Evolutionary conservation across 2,329 filamentous ascomycete genomes (phyloP).

Genomic region (Fusarium liriodendri): DNA sequence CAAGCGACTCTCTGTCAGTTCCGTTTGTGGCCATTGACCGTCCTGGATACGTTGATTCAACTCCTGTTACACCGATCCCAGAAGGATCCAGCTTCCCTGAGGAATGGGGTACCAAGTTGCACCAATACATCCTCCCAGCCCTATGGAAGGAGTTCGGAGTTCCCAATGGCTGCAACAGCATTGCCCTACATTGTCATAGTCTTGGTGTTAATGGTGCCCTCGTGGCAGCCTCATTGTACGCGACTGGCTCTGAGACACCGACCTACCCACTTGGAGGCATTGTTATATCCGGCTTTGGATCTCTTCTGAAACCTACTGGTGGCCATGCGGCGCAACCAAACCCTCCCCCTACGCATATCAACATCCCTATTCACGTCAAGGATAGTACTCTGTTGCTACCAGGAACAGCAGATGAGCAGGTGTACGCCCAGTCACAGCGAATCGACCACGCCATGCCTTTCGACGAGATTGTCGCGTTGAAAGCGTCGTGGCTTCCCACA

Average conservation of each 20-base stretch:
- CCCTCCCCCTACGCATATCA: constrained; percentile 20
- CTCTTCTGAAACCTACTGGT: constrained; percentile 22
- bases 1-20: constrained; percentile 27
- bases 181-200: constrained; percentile 33
- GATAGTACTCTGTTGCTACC: constrained; percentile 29
- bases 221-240: constrained; percentile 29
- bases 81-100: constrained; percentile 32
- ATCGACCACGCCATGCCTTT: constrained; percentile 33
- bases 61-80: constrained; percentile 21
- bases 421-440: constrained; percentile 25
- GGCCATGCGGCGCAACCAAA: constrained; percentile 13
- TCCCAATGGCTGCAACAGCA: constrained; percentile 27
- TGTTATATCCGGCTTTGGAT: constrained; percentile 30
- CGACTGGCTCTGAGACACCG: not conserved
- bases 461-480: constrained; percentile 24
- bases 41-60: constrained; percentile 30
- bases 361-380: constrained; percentile 29
- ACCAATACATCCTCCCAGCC: constrained; percentile 30
- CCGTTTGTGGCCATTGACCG: constrained; percentile 39
- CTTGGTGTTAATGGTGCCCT: constrained; percentile 31
- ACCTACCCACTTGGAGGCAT: constrained; percentile 32
- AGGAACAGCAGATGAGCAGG: constrained; percentile 27
- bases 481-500: constrained; percentile 19
- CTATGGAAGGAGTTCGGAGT: constrained; percentile 30
- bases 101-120: constrained; percentile 27